A percentile compares a stretch with the other conserved stretches of the same genome.
Evolutionary conservation across 2,329 filamentous ascomycete genomes (phyloP).

Genomic region (Juglanconis sp.): DNA sequence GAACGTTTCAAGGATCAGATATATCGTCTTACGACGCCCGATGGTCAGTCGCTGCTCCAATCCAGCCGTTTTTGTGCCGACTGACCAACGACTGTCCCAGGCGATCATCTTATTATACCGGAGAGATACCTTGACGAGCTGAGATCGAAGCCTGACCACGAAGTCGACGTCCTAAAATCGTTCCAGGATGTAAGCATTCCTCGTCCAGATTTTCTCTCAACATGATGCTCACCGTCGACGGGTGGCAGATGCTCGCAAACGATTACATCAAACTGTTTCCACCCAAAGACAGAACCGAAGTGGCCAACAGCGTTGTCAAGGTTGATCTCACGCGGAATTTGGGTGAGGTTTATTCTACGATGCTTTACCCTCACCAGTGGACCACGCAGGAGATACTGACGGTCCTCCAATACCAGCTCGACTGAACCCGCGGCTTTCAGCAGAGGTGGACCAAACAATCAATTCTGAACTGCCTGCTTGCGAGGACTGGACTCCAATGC

Average conservation of each 20-base stretch:
- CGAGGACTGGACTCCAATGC: constrained; percentile 23
- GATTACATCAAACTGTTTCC: constrained; percentile 13
- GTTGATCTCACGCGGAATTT: constrained; percentile 9
- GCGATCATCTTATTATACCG: constrained; percentile 28
- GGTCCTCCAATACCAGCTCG: not conserved
- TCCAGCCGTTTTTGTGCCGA: too few species aligned
- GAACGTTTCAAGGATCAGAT: constrained; percentile 10
- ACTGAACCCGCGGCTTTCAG: constrained; percentile 7
- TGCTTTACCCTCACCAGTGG: fast-evolving
- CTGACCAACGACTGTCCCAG: constrained; percentile 11
- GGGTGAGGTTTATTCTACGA: not conserved
- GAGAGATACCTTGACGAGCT: constrained; percentile 27
- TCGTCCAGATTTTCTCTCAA: not conserved
- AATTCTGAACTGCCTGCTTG: not conserved
- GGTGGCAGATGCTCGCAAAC: constrained; percentile 3
- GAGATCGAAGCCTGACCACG: constrained; percentile 25
- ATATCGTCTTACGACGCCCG: constrained; percentile 14
- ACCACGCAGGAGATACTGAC: not conserved
- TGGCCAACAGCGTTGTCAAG: constrained; percentile 9
- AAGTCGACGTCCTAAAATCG: constrained; percentile 26
- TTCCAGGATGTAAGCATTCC: constrained; percentile 9
- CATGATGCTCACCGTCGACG: not conserved
- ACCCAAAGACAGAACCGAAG: constrained; percentile 9
- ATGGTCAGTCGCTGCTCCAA: not conserved
- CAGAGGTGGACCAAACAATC: constrained; percentile 3